These are phyloP conservation scores for Arthromyces matolae DNA, from an alignment of 768 basidiomycete genomes.

Conservation along the genomic window DNA sequence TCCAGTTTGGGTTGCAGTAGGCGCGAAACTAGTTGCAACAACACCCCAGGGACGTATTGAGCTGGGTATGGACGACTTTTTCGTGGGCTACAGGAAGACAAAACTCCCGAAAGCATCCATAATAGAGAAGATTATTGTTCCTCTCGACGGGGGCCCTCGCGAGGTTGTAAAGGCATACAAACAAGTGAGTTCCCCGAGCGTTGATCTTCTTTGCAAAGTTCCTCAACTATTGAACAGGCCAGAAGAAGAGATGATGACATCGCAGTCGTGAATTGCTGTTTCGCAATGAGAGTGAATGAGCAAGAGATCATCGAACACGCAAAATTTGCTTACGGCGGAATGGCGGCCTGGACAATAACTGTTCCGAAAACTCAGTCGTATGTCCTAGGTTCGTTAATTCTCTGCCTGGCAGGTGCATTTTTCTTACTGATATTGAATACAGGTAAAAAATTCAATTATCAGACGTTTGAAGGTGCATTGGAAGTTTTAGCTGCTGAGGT, in stretches of 20 bases:
- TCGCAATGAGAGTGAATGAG: conserved; percentile 8
- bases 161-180: conserved; percentile 16
- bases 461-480: conserved; percentile 8
- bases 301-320: conserved; percentile 9
- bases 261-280: conserved; percentile 15
- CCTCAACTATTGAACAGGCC: not conserved
- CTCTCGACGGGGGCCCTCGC: conserved; percentile 12
- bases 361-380: conserved; percentile 12
- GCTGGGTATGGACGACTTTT: conserved; percentile 15
- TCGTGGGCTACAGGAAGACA: conserved; percentile 15
- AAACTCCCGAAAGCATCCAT: conserved; percentile 7
- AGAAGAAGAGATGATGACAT: conserved; percentile 16
- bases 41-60: conserved; percentile 3
- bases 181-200: conserved; percentile 5
- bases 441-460: conserved; percentile 12
- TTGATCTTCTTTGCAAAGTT: not conserved
- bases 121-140: conserved; percentile 14
- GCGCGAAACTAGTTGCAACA: conserved; percentile 7
- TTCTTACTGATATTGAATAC: not conserved
- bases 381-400: conserved; percentile 5
- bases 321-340: conserved; percentile 15
- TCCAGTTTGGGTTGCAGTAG: conserved; percentile 13
- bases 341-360: conserved; percentile 15
- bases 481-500: conserved; percentile 10
- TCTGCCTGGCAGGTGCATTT: not conserved